Conservation (phyloP, 2,329 filamentous ascomycete genomes). For the Ophiostoma sp. region DNA sequence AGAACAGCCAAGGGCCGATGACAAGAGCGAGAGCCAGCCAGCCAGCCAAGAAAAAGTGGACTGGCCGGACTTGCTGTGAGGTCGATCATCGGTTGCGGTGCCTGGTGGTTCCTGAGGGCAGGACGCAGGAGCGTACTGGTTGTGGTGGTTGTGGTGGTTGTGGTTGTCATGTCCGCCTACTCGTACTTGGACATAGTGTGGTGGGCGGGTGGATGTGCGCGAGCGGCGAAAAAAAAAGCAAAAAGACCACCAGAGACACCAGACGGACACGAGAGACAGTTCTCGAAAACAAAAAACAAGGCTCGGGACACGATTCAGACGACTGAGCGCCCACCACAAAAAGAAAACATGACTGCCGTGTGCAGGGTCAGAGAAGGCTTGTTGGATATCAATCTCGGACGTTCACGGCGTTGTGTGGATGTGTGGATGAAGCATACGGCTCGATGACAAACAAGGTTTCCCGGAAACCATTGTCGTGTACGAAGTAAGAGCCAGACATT, state of each 20-base stretch:
- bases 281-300: background rate
- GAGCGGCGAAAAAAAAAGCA: conserved; percentile 1
- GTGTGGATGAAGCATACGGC: background rate
- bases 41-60: conserved; percentile 12
- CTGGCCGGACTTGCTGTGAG: background rate
- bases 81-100: conserved; percentile 10
- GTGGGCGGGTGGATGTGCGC: conserved; percentile 14
- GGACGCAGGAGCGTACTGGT: background rate
- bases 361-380: background rate
- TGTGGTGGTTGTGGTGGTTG: background rate
- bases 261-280: background rate
- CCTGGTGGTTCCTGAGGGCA: conserved; percentile 20
- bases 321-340: conserved; percentile 14
- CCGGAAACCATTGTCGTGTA: background rate
- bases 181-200: background rate
- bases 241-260: background rate
- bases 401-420: conserved; percentile 1
- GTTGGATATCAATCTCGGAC: background rate
- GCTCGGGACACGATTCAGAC: background rate
- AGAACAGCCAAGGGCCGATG: conserved; percentile 7
- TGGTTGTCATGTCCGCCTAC: background rate
- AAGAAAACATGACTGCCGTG: background rate
- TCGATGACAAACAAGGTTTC: background rate
- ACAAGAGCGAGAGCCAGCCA: conserved; percentile 1
- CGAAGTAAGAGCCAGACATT: background rate